Conservation (phyloP, 2,329 filamentous ascomycete species). For the Colletotrichum sp. region DNA sequence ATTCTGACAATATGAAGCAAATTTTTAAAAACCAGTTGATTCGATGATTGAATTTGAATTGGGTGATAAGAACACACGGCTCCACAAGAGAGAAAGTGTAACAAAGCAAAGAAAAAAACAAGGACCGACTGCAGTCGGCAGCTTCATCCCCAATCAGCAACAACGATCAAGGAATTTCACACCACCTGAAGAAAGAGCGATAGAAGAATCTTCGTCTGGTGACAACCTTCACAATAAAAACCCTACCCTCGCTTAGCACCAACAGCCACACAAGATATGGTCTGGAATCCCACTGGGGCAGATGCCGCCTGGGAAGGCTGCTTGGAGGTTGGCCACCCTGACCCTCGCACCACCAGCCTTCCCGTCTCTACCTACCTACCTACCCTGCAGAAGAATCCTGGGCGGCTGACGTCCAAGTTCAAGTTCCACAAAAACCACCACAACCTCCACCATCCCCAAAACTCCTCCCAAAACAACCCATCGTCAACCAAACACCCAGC, state of each 20-base stretch:
- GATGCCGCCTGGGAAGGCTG: neutral
- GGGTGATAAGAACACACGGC: neutral
- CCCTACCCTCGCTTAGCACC: neutral
- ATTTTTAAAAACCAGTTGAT: fast-evolving
- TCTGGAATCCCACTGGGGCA: neutral
- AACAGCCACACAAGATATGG: neutral
- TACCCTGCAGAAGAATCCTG: neutral
- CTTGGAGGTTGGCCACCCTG: neutral
- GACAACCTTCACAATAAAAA: neutral
- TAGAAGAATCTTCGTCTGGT: neutral
- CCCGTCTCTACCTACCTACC: neutral
- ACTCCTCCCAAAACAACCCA: neutral
- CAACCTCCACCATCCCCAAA: neutral
- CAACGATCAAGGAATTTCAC: neutral
- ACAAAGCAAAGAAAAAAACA: neutral
- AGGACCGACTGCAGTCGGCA: neutral
- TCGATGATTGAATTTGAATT: neutral
- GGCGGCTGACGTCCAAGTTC: neutral
- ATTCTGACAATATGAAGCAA: neutral
- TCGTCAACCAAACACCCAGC: neutral
- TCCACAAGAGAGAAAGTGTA: neutral
- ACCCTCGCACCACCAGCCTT: neutral
- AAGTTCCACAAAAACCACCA: neutral
- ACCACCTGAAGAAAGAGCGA: neutral
- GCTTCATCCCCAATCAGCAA: neutral